phyloP scores from a whole-genome alignment of 805 yeast genomes.

The Hanseniaspora vineae region DNA sequence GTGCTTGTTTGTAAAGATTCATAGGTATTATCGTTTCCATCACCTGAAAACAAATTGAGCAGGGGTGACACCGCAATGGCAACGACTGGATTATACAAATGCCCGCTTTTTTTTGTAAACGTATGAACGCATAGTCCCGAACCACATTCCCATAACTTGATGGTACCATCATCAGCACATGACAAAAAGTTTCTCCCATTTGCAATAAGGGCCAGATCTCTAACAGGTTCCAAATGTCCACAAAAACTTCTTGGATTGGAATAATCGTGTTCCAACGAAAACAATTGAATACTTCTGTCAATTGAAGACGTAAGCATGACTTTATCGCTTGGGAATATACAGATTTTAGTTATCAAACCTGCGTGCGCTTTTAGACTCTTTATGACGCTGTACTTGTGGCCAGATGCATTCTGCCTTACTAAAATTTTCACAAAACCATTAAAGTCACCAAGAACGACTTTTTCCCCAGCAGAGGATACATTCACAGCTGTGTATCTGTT shows the following conservation, averaged over 20 bases:
- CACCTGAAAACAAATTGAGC: not conserved
- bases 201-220: constrained; percentile 40
- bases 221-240: constrained; percentile 37
- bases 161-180: constrained; percentile 40
- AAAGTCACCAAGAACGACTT: constrained; percentile 23
- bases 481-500: constrained; percentile 24
- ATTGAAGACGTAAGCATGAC: constrained; percentile 47
- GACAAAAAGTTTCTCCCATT: constrained; percentile 57
- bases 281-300: constrained; percentile 48
- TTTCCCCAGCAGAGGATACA: constrained; percentile 18
- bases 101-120: constrained; percentile 25
- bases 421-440: constrained; percentile 22
- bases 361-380: constrained; percentile 35
- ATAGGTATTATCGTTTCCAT: not conserved
- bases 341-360: constrained; percentile 29
- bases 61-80: not conserved
- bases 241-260: constrained; percentile 35
- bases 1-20: not conserved
- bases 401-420: too few species aligned
- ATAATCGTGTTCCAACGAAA: constrained; percentile 38
- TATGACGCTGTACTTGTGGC: not conserved
- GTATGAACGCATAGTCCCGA: constrained; percentile 32
- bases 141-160: constrained; percentile 62
- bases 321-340: constrained; percentile 51
- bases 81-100: constrained; percentile 5